These are phyloP conservation scores for Vinca major DNA, from an alignment of 305 asterid genomes.

Conservation along the genomic window DNA sequence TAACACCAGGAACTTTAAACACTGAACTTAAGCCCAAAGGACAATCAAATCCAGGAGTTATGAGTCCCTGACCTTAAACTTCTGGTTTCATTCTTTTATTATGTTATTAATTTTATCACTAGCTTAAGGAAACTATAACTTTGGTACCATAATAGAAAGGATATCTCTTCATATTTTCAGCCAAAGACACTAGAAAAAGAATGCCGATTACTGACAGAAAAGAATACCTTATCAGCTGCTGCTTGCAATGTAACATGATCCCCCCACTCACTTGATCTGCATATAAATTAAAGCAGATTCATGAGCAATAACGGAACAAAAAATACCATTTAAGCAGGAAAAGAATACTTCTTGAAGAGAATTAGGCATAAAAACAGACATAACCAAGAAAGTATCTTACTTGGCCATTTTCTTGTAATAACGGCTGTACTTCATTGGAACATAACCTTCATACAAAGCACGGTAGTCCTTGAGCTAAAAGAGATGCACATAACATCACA, in stretches of 20 bases:
- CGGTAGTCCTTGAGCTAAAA: slow-evolving; percentile 48
- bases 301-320: background rate
- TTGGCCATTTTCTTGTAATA: slow-evolving; percentile 66
- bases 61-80: too few species aligned
- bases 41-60: too few species aligned
- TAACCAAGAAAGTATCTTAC: slow-evolving; percentile 26
- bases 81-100: too few species aligned
- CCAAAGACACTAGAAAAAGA: background rate
- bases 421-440: slow-evolving; percentile 60
- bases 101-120: too few species aligned
- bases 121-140: background rate
- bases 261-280: slow-evolving; percentile 63
- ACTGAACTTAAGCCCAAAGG: too few species aligned
- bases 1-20: too few species aligned
- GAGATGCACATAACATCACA: slow-evolving; percentile 13
- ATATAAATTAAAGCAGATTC: slow-evolving; percentile 11
- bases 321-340: background rate
- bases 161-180: background rate
- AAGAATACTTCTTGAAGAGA: background rate
- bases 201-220: slow-evolving; percentile 3
- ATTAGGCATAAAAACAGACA: slow-evolving; percentile 10
- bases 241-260: slow-evolving; percentile 73
- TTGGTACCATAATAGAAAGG: background rate
- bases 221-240: slow-evolving; percentile 56
- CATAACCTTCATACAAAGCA: slow-evolving; percentile 49